A percentile compares a stretch with the other conserved stretches of the same genome.
Conservation (phyloP, 75 land plant genomes). For the Picea sitchensis region DNA sequence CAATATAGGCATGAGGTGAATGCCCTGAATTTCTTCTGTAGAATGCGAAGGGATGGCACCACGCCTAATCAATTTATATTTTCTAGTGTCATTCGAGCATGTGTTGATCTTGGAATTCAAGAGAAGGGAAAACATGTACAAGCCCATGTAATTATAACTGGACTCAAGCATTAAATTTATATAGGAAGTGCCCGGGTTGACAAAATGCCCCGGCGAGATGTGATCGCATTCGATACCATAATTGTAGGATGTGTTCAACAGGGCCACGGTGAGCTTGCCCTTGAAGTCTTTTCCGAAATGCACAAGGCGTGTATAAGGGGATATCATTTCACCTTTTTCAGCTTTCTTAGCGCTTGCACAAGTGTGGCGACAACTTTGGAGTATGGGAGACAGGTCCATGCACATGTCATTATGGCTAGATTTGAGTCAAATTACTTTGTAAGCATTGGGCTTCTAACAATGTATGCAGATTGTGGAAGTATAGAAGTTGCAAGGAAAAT, state of each 20-base stretch:
- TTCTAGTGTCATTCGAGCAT: too few relatives aligned
- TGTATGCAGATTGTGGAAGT: conserved; percentile 62
- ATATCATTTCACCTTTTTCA: conserved; percentile 44
- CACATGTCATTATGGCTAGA: conserved; percentile 34
- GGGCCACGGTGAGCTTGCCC: conserved; percentile 23
- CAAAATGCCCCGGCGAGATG: too few relatives aligned
- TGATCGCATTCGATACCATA: too few relatives aligned
- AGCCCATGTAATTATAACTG: too few relatives aligned
- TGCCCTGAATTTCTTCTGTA: too few relatives aligned
- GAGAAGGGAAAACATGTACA: too few relatives aligned
- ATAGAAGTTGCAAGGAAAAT: conserved; percentile 24
- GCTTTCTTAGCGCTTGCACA: conserved; percentile 46
- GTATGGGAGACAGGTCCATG: conserved; percentile 36
- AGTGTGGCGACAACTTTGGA: conserved; percentile 8
- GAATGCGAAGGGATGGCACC: too few relatives aligned
- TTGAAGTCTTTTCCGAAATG: conserved; percentile 37
- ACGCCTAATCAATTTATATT: too few relatives aligned
- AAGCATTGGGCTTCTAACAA: conserved; percentile 32
- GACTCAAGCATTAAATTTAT: too few relatives aligned
- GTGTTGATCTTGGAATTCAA: too few relatives aligned
- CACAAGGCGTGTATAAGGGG: conserved; percentile 29
- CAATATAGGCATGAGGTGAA: too few relatives aligned
- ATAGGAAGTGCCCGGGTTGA: too few relatives aligned
- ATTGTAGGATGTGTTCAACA: conserved; percentile 20
- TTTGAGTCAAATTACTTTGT: conserved; percentile 41